Conservation (phyloP, 2,329 filamentous ascomycete species). For the Eurotiales sp. region DNA sequence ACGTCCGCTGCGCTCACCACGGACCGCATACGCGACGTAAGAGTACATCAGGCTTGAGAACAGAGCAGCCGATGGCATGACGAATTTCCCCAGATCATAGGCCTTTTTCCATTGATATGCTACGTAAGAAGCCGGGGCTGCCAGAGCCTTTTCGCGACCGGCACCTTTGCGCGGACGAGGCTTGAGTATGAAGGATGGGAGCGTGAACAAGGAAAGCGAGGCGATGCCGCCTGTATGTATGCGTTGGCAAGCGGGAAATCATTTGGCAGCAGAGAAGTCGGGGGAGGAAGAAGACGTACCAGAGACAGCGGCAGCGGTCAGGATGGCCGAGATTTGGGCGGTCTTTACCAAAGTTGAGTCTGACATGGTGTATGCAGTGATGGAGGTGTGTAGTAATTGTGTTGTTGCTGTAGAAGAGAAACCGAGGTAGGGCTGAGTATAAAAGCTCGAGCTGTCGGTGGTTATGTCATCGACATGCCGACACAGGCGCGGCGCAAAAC, state of each 20-base stretch:
- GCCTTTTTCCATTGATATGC: slow-evolving; percentile 28
- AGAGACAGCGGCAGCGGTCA: slow-evolving; percentile 13
- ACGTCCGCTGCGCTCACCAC: slow-evolving; percentile 7
- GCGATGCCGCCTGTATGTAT: slow-evolving; percentile 26
- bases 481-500: no score
- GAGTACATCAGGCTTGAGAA: slow-evolving; percentile 52
- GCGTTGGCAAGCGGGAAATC: not conserved
- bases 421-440: no score
- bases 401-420: no score
- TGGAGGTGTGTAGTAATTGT: no score
- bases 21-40: slow-evolving; percentile 31
- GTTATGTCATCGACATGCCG: no score
- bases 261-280: not conserved
- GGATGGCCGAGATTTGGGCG: slow-evolving; percentile 14
- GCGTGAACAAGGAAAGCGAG: slow-evolving; percentile 21
- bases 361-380: slow-evolving; percentile 7
- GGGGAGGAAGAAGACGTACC: slow-evolving; percentile 7
- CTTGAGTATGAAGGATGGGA: slow-evolving; percentile 25
- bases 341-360: slow-evolving; percentile 12
- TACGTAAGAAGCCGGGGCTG: slow-evolving; percentile 22
- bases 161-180: slow-evolving; percentile 16
- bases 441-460: no score
- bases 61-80: slow-evolving; percentile 49
- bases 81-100: slow-evolving; percentile 50
- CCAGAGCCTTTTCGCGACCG: slow-evolving; percentile 9